Evolutionary conservation across 768 basidiomycete species (phyloP).

Genomic region (Amanita brunnescens): DNA sequence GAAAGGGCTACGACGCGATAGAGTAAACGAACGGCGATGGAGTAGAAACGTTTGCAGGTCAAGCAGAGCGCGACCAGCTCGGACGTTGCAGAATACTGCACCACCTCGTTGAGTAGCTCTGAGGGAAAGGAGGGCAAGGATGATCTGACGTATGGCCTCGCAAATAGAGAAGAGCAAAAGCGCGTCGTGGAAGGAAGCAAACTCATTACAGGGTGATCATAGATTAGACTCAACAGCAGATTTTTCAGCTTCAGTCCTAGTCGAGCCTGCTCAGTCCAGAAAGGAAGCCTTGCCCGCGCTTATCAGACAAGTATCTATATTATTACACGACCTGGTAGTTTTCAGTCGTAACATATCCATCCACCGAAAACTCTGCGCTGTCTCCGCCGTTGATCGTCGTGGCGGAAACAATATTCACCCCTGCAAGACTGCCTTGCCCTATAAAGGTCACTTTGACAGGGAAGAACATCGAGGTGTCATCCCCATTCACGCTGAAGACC

Average conservation of each 20-base stretch:
- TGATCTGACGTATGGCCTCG: background rate
- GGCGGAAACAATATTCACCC: conserved; percentile 56
- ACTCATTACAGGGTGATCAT: background rate
- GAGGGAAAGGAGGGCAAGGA: conserved; percentile 8
- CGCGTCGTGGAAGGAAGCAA: background rate
- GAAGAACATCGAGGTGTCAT: conserved; percentile 83
- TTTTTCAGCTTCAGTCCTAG: too few relatives aligned
- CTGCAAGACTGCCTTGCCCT: conserved; percentile 72
- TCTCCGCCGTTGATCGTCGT: conserved; percentile 40
- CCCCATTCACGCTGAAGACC: conserved; percentile 83
- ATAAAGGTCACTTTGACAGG: conserved; percentile 81
- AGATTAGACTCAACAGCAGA: background rate
- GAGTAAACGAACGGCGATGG: conserved; percentile 10
- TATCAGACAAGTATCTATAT: too few relatives aligned
- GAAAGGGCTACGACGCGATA: conserved; percentile 11
- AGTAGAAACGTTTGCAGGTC: conserved; percentile 8
- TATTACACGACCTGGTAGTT: conserved; percentile 46
- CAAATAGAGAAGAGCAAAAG: too few relatives aligned
- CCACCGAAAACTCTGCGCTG: conserved; percentile 39
- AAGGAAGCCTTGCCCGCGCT: too few relatives aligned
- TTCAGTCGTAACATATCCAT: conserved; percentile 43
- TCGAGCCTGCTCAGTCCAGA: too few relatives aligned
- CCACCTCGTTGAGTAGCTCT: conserved; percentile 14
- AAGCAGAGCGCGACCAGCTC: conserved; percentile 11
- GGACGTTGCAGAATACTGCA: background rate